Conservation (phyloP, 1,139 yeast genomes). For the Waltiozyma sp. region DNA sequence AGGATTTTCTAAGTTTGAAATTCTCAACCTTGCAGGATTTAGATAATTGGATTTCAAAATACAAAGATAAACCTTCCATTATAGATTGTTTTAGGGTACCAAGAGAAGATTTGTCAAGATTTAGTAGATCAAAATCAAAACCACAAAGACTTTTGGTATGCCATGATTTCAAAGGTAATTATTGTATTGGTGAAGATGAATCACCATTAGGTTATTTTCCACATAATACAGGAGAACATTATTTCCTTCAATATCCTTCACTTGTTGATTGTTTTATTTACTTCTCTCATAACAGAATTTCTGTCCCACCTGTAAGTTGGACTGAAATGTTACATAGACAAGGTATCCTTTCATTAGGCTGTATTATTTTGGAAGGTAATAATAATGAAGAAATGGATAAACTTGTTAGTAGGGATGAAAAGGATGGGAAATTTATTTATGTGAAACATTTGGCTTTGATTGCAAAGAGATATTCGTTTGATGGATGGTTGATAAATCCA, state of each 20-base stretch:
- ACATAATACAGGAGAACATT: slow-evolving; percentile 23
- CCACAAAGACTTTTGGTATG: slow-evolving; percentile 19
- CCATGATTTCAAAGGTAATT: slow-evolving; percentile 29
- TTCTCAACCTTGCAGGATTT: not conserved
- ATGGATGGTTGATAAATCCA: slow-evolving; percentile 28
- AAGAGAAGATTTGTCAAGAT: not conserved
- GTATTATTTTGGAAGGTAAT: slow-evolving; percentile 26
- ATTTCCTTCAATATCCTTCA: slow-evolving; percentile 26
- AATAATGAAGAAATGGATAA: slow-evolving; percentile 19
- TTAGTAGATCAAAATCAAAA: not conserved
- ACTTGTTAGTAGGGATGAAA: slow-evolving; percentile 15
- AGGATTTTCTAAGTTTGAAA: not conserved
- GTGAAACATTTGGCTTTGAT: slow-evolving; percentile 18
- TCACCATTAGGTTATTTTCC: slow-evolving; percentile 27
- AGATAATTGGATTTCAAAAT: not conserved
- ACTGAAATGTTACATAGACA: slow-evolving; percentile 25
- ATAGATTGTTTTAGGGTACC: not conserved
- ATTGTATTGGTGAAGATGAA: slow-evolving; percentile 23
- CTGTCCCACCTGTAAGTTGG: slow-evolving; percentile 30
- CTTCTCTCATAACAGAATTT: slow-evolving; percentile 26
- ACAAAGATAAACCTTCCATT: not conserved
- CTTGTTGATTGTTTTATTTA: slow-evolving; percentile 26
- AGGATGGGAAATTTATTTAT: slow-evolving; percentile 18
- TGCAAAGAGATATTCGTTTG: slow-evolving; percentile 23
- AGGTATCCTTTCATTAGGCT: slow-evolving; percentile 26